These are phyloP conservation scores for Aspergillus funiculosus DNA, from an alignment of 495 filamentous ascomycete genomes.

Conservation along the genomic window DNA sequence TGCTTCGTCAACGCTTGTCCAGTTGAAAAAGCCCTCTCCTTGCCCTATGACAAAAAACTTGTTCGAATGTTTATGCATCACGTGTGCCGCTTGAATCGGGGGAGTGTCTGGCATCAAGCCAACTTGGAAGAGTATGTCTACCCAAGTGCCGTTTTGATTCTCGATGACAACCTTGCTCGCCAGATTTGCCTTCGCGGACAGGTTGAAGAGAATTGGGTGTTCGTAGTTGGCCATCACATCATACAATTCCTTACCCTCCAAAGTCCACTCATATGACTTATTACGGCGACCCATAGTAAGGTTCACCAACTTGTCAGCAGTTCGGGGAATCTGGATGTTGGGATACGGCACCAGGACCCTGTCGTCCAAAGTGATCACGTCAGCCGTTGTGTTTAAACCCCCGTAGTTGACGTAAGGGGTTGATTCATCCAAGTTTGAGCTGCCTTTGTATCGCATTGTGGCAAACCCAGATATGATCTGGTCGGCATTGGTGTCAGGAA, in stretches of 20 bases:
- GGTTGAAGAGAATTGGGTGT: slow-evolving; percentile 39
- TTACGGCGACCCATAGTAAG: slow-evolving; percentile 33
- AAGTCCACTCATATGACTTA: slow-evolving; percentile 36
- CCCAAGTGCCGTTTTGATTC: slow-evolving; percentile 46
- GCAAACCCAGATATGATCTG: slow-evolving; percentile 34
- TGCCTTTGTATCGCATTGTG: slow-evolving; percentile 31
- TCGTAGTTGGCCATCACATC: neutral
- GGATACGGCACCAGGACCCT: slow-evolving; percentile 27
- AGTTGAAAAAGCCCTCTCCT: slow-evolving; percentile 38
- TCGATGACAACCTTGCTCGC: slow-evolving; percentile 17
- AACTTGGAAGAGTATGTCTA: slow-evolving; percentile 45
- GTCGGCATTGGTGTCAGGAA: slow-evolving; percentile 24
- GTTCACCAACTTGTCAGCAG: slow-evolving; percentile 37
- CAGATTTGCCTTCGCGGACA: neutral
- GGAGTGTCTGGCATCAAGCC: slow-evolving; percentile 15
- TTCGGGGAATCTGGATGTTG: slow-evolving; percentile 26
- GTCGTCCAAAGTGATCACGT: slow-evolving; percentile 27
- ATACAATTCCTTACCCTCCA: slow-evolving; percentile 30
- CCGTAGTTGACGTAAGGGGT: slow-evolving; percentile 35
- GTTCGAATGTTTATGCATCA: slow-evolving; percentile 52
- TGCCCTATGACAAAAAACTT: slow-evolving; percentile 43
- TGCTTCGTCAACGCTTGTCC: slow-evolving; percentile 38
- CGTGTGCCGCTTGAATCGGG: slow-evolving; percentile 38
- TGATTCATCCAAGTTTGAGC: slow-evolving; percentile 1
- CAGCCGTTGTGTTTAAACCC: slow-evolving; percentile 27